These are phyloP conservation scores for Chaetoscypha palmicola DNA, from an alignment of 2,329 filamentous ascomycete species.

Conservation along the genomic window DNA sequence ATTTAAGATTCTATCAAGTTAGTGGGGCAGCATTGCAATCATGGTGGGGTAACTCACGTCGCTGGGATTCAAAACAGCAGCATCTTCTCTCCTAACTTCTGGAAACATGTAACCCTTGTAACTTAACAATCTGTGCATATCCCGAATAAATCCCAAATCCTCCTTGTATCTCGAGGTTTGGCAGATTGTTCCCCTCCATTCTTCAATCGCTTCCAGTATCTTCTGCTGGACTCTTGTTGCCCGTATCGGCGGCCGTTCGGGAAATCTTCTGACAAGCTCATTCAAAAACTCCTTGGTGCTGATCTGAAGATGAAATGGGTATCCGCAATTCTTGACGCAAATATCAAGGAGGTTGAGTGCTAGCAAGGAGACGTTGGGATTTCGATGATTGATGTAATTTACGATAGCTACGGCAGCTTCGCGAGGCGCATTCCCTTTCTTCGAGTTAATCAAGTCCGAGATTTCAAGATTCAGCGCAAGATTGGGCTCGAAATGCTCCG, in stretches of 20 bases:
- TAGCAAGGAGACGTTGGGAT: conserved; percentile 87
- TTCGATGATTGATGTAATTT: conserved; percentile 91
- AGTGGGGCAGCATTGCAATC: conserved; percentile 18
- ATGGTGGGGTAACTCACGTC: conserved; percentile 59
- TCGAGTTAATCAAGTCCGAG: conserved; percentile 89
- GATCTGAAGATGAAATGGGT: conserved; percentile 97
- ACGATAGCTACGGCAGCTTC: conserved; percentile 93
- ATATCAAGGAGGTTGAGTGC: conserved; percentile 92
- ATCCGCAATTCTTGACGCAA: conserved; percentile 99
- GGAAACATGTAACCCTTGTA: conserved; percentile 98
- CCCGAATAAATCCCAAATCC: conserved; percentile 88
- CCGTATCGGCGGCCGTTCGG: conserved; percentile 83
- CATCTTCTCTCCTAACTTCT: conserved; percentile 85
- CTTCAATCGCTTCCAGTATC: conserved; percentile 93
- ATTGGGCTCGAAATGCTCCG: conserved; percentile 96
- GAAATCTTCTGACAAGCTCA: conserved; percentile 92
- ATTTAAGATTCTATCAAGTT: conserved; percentile 72
- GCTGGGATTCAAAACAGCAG: conserved; percentile 90
- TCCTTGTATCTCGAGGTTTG: conserved; percentile 97
- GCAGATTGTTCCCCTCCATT: conserved; percentile 98
- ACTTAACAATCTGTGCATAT: conserved; percentile 92
- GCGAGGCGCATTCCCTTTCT: conserved; percentile 91
- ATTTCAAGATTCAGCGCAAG: conserved; percentile 95
- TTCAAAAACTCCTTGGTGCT: conserved; percentile 99
- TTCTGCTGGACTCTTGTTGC: conserved; percentile 81